phyloP scores from a whole-genome alignment of 2,329 filamentous ascomycete species.

The Phaeoacremonium minimum region DNA sequence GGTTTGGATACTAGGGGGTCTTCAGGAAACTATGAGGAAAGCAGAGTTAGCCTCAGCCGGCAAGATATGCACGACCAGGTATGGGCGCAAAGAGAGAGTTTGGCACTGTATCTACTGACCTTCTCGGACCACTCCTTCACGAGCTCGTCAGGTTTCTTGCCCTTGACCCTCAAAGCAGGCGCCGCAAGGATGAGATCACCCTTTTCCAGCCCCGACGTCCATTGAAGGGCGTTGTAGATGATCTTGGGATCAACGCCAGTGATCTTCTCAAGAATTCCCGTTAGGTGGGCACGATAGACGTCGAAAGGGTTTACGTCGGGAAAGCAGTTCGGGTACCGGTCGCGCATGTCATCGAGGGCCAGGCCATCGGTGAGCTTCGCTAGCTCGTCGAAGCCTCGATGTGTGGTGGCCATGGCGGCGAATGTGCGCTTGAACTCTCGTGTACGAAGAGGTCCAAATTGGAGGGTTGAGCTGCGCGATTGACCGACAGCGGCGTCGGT shows the following conservation, averaged over 20 bases:
- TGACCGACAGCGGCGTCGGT: no score
- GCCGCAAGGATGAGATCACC: conserved; percentile 77
- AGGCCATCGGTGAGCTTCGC: conserved; percentile 27
- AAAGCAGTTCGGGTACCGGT: conserved; percentile 51
- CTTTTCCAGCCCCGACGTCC: conserved; percentile 76
- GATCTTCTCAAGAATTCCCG: conserved; percentile 61
- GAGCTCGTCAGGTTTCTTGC: conserved; percentile 59
- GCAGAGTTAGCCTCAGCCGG: conserved; percentile 6
- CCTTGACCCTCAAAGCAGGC: conserved; percentile 75
- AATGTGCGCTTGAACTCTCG: no score
- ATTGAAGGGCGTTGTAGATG: conserved; percentile 72
- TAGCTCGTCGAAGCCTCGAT: conserved; percentile 23
- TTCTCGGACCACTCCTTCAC: conserved; percentile 58
- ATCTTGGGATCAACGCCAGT: conserved; percentile 67
- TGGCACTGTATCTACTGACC: conserved; percentile 32
- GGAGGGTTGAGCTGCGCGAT: no score
- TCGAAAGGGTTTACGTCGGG: conserved; percentile 73
- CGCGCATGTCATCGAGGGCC: conserved; percentile 25
- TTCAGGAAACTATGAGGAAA: conserved; percentile 52
- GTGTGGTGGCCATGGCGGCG: conserved; percentile 9
- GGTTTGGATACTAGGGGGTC: conserved; percentile 71
- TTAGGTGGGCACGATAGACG: conserved; percentile 74
- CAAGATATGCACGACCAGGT: no score
- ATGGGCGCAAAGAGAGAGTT: not conserved
- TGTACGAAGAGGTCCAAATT: no score